Base-by-base conservation (phyloP, 1,139 yeast species). In the Blastobotrys serpentis region DNA sequence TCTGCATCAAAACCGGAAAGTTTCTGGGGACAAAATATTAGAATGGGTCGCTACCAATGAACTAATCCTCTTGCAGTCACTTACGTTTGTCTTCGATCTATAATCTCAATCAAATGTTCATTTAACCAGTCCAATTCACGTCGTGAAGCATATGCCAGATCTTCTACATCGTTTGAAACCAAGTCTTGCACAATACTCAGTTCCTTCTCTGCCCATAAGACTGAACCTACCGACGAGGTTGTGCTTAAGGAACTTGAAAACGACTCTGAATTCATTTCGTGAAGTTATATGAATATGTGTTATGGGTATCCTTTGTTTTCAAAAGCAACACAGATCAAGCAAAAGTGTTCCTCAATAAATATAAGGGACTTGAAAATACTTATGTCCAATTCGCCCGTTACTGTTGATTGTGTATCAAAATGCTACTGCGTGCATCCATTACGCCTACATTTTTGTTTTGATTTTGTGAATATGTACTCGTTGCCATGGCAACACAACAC, bases 151-250 rank as follows among this genome's bases (percentile, higher is more conserved):
- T 60, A 69, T 2, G 71, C 70, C 50, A 71, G 66, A 49, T 70
- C 73, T 50, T 71, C 74, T 3, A 65, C 57, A 38, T 67, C 70
- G 36, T 59, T 60, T 10, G 54, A 57, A 49, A 69, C 65, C 29
- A 63, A 56, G 23, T 61, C 64, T 37, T 64, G 60, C 7, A 66
- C 64, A 2, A 61, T 59, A 38, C 59, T 58, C 43, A 71, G 65
- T 55, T 75, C 79, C 25, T 63, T 63, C 22, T 70, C 67, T 51
- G 72, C 64, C 80, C 80, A 76, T 10, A 40, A 17, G 37, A 23
- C 25, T 17, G 52, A 32, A 18, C 52, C 49, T 10, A 46, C 49
- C 7, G 40, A 16, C 11, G 41, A 36, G 13, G 19, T 36, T 11
- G n/a, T 19, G 7, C 23, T 36, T 10, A 36, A 17, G 4, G 40